Evolutionary conservation across 805 yeast species (phyloP).

Genomic region (Hanseniaspora occidentalis): DNA sequence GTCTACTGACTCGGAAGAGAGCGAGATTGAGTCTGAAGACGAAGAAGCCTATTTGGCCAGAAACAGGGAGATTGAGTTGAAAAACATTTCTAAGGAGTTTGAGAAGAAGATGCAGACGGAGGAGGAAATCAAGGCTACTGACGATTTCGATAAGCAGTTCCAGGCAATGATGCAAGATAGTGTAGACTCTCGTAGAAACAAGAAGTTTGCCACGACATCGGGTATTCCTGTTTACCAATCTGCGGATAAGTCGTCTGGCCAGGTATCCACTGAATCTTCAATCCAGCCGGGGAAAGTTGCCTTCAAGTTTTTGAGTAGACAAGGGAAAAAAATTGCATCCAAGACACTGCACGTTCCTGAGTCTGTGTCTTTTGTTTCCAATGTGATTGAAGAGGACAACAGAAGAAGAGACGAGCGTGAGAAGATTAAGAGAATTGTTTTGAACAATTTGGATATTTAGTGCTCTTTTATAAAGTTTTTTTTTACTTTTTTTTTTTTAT

Average conservation of each 20-base stretch:
- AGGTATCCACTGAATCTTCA: neutral
- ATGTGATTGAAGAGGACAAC: constrained; percentile 37
- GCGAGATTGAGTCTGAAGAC: constrained; percentile 10
- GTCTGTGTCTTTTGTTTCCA: constrained; percentile 40
- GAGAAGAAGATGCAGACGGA: constrained; percentile 26
- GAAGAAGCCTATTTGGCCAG: constrained; percentile 16
- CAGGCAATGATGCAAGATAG: constrained; percentile 41
- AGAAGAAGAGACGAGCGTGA: constrained; percentile 41
- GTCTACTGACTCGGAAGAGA: too few relatives aligned
- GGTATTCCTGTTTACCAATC: constrained; percentile 7
- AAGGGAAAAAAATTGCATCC: constrained; percentile 35
- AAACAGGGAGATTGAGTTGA: constrained; percentile 22
- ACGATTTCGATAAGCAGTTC: constrained; percentile 45
- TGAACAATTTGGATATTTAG: constrained; percentile 16
- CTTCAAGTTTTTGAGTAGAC: constrained; percentile 44
- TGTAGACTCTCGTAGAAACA: constrained; percentile 27
- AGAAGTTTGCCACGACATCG: constrained; percentile 13
- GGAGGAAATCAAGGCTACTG: constrained; percentile 35
- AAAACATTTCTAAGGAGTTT: constrained; percentile 26
- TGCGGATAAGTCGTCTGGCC: constrained; percentile 14
- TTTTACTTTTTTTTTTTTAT: neutral
- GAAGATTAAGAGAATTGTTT: constrained; percentile 42
- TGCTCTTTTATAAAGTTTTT: neutral
- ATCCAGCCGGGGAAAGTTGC: constrained; percentile 20
- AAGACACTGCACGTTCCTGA: constrained; percentile 40